phyloP scores from a whole-genome alignment of 306 rosid species.

The Prunus persica region Prunus_persica_NCBIv2 NC_034013.1:16970501-16971000 shows the following conservation, averaged over 20 bases:
- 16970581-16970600: conserved; percentile 96
- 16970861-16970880: conserved; percentile 28
- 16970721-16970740: conserved; percentile 69
- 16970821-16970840: conserved; percentile 51
- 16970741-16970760: conserved; percentile 74
- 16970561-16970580: conserved; percentile 90
- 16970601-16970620: conserved; percentile 76
- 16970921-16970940: conserved; percentile 12
- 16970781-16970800: conserved; percentile 70
- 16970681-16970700: conserved; percentile 80
- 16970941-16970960: conserved; percentile 18
- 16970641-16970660: conserved; percentile 85
- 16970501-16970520: conserved; percentile 68
- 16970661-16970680: conserved; percentile 83
- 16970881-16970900: conserved; percentile 34
- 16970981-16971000: conserved; percentile 13
- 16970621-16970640: conserved; percentile 94
- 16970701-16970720: conserved; percentile 69
- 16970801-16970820: conserved; percentile 50
- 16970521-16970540: conserved; percentile 90
- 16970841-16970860: conserved; percentile 28
- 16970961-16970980: conserved; percentile 20
- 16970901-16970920: not conserved
- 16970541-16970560: conserved; percentile 81
- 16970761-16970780: conserved; percentile 81